These are phyloP conservation scores for Cordyceps fumosorosea DNA, from an alignment of 2,329 filamentous ascomycete genomes.

Conservation along the genomic window DNA sequence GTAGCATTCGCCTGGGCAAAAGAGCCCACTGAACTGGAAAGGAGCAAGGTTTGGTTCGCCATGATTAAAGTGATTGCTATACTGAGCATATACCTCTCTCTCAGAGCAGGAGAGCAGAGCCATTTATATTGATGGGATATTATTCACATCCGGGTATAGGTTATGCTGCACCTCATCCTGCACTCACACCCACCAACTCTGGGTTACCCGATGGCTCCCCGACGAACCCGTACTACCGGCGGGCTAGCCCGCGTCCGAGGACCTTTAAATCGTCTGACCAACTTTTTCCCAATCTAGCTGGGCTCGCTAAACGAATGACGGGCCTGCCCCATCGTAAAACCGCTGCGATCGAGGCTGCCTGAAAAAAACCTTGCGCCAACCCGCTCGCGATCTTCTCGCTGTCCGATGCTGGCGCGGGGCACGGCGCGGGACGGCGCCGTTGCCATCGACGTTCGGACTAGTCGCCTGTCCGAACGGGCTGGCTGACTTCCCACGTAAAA, in stretches of 20 bases:
- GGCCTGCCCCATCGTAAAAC: too few relatives aligned
- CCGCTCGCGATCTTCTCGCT: neutral
- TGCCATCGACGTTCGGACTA: neutral
- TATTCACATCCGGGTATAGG: neutral
- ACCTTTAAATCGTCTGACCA: neutral
- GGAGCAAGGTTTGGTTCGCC: neutral
- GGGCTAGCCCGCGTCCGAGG: neutral
- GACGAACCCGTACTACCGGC: neutral
- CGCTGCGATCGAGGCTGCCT: neutral
- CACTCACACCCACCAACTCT: neutral
- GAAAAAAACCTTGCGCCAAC: neutral
- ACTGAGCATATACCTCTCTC: too few relatives aligned
- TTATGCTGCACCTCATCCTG: neutral
- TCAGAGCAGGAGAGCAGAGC: neutral
- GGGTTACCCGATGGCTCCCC: neutral
- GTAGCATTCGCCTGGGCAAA: conserved; percentile 1
- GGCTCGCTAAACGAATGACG: neutral
- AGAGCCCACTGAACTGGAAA: neutral
- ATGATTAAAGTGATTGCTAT: neutral
- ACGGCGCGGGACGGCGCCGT: neutral
- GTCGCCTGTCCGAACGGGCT: neutral
- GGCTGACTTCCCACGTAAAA: too few relatives aligned
- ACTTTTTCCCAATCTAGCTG: neutral
- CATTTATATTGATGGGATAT: neutral
- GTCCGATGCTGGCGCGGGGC: neutral